phyloP scores from a whole-genome alignment of 805 yeast species.

The Metschnikowia dekortorum region DNA sequence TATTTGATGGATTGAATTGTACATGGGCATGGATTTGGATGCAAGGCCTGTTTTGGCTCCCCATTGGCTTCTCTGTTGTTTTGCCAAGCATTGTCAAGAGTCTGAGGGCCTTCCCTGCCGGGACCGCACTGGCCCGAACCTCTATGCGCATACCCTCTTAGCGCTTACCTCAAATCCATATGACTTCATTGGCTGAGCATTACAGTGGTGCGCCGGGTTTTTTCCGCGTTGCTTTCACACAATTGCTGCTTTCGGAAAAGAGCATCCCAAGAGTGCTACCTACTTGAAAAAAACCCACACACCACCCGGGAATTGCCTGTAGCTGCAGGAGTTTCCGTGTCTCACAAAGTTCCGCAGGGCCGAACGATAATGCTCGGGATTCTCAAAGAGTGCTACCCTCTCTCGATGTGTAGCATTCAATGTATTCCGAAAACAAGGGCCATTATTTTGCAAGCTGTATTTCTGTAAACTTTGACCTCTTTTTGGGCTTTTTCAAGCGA shows the following conservation, averaged over 20 bases:
- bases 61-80: background rate
- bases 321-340: background rate
- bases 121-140: slow-evolving; percentile 3
- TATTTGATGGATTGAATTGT: too few species aligned
- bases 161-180: slow-evolving; percentile 4
- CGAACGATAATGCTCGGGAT: background rate
- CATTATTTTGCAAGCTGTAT: too few species aligned
- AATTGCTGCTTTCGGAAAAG: background rate
- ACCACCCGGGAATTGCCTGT: background rate
- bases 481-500: too few species aligned
- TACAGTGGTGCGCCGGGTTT: slow-evolving; percentile 10
- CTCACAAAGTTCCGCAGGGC: background rate
- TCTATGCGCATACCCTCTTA: slow-evolving; percentile 11
- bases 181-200: slow-evolving; percentile 13
- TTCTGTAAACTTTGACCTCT: too few species aligned
- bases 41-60: background rate
- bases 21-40: too few species aligned
- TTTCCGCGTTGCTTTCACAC: background rate
- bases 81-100: background rate
- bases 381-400: background rate
- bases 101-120: background rate
- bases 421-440: too few species aligned
- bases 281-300: background rate
- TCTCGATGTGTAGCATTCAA: background rate
- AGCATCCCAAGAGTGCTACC: background rate